Evolutionary conservation across 2,329 filamentous ascomycete species (phyloP).

Genomic region (Cadophora gregata): DNA sequence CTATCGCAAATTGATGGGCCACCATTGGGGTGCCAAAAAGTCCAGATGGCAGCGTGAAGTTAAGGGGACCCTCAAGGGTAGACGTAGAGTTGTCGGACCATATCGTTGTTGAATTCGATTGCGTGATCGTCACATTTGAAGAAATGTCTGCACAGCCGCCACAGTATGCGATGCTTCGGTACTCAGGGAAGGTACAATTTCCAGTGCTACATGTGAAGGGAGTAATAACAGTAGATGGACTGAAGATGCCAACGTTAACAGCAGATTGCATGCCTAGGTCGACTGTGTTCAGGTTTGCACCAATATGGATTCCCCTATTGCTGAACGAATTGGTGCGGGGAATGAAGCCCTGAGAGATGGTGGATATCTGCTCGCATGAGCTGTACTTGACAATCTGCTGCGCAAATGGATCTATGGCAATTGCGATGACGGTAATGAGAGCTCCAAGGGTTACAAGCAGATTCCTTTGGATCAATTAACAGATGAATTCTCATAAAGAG

Average conservation of each 20-base stretch:
- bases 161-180: constrained; percentile 1
- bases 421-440: constrained; percentile 26
- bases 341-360: constrained; percentile 8
- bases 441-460: constrained; percentile 23
- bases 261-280: constrained; percentile 22
- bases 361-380: constrained; percentile 14
- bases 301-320: constrained; percentile 5
- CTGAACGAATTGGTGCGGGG: constrained; percentile 21
- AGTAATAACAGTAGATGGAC: constrained; percentile 14
- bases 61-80: neutral
- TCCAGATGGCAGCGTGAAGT: neutral
- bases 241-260: constrained; percentile 25
- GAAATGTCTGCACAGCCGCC: constrained; percentile 5
- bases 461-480: constrained; percentile 9
- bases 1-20: constrained; percentile 3
- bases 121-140: neutral
- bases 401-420: constrained; percentile 28
- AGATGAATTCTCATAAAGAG: neutral
- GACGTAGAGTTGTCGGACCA: neutral
- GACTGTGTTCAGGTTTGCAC: constrained; percentile 9
- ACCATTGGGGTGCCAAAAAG: neutral
- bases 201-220: constrained; percentile 26
- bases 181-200: constrained; percentile 30
- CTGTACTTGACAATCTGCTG: constrained; percentile 25
- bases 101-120: neutral